Evolutionary conservation across 164 flowering plant species (phyloP), one percentile per base, ranked within the genome.

Genomic region (Tetracentron sinense): DNA sequence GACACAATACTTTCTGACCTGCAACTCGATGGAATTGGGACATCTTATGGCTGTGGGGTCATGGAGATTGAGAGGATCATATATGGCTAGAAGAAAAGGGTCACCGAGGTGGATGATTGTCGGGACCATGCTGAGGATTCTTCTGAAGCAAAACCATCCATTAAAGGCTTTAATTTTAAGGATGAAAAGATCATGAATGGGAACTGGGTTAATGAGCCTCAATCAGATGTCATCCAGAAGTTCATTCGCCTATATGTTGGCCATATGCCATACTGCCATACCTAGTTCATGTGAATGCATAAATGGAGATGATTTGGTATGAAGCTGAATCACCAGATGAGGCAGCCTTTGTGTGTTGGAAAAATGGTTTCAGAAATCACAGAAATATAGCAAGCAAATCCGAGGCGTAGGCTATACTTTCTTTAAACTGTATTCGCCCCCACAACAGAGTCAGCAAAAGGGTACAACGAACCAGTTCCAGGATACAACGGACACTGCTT

Each of bases 291-390:
- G 78, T 82, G 54, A 84, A 91, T 75, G 91, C 82, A 65, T 77
- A 57, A 17, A 79, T 83, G 0, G 83, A 85, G 6, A 81, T 73
- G 14, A 72, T 89, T 56, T 73, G 85, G 0, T 94, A 94, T 77
- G 97, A 94, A 74, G 98, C 98, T 67, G 98, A 94, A 64, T 94
- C 98, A 42, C 98, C 98, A n/a, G 98, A 94, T 73, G 98, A 94
- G 76, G 92, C 97, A 20, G 95, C 98, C 33, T 94, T 94, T 79
- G n/a, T n/a, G n/a, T n/a, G n/a, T n/a, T n/a, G n/a, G n/a, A n/a
- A n/a, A n/a, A n/a, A n/a, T n/a, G n/a, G n/a, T n/a, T n/a, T n/a
- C n/a, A n/a, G n/a, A n/a, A n/a, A n/a, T n/a, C n/a, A n/a, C n/a
- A n/a, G n/a, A n/a, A n/a, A n/a, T n/a, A n/a, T n/a, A n/a, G n/a